Conservation (phyloP, 1,284 basidiomycete species). For the Apiotrichum laibachii region DNA sequence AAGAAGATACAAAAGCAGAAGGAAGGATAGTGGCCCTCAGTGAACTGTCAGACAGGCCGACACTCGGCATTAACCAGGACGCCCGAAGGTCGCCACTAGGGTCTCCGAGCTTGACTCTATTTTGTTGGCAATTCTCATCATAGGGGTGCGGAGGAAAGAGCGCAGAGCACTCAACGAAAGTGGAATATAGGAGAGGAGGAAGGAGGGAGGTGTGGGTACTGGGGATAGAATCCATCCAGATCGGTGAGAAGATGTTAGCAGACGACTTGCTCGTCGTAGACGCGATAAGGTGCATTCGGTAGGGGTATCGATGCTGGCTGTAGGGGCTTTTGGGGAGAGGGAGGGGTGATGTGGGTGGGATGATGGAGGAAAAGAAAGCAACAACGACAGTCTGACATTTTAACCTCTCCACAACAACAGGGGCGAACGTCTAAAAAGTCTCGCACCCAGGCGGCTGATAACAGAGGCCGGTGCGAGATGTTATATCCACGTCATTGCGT, state of each 20-base stretch:
- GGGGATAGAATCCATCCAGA: neutral
- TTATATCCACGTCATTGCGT: too few species aligned
- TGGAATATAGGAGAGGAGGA: neutral
- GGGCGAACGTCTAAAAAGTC: neutral
- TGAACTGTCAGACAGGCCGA: slow-evolving; percentile 29
- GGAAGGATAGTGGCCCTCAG: slow-evolving; percentile 15
- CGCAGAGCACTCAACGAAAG: neutral
- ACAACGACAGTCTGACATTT: neutral
- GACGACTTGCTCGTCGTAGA: neutral
- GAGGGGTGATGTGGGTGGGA: too few species aligned
- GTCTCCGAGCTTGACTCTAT: slow-evolving; percentile 32
- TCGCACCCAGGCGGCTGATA: too few species aligned
- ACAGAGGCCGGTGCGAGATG: too few species aligned
- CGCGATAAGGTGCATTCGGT: neutral
- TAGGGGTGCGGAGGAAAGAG: slow-evolving; percentile 7
- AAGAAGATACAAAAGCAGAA: neutral
- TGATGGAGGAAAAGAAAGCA: neutral
- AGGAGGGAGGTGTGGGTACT: neutral
- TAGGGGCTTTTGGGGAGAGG: too few species aligned
- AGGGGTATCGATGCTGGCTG: neutral
- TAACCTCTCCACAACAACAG: neutral
- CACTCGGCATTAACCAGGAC: slow-evolving; percentile 29
- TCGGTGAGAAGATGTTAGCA: neutral
- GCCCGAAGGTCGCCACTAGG: slow-evolving; percentile 19
- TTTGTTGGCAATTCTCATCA: slow-evolving; percentile 33